Evolutionary conservation across 202 grass and related monocot species (phyloP), one percentile per base, ranked within the genome.

Genomic region (Zoysia matrella): DNA sequence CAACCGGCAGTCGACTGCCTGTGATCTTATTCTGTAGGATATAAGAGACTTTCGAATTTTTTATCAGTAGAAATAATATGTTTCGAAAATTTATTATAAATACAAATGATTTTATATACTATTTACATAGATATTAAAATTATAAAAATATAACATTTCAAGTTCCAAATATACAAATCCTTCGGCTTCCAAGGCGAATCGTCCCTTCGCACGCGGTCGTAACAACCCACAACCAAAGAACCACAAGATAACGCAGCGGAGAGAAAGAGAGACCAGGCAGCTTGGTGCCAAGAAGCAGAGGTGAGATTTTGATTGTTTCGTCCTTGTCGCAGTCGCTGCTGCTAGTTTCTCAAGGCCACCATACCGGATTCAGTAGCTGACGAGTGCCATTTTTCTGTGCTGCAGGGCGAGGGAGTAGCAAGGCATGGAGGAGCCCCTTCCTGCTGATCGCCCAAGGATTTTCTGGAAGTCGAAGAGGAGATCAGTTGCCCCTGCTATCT

Each of bases 401-500:
- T 83, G 69, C 39, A 82, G 78, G 30, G 30, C 30, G 15, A 49
- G 48, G 52, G 60, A 58, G 49, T 58, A 50, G 53, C 30, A 36
- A 36, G 30, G 46, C 71, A 95, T 93, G 90, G 87, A 93, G 66
- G 90, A 94, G 13, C 88, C 90, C 13, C 72, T 80, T 64, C 58
- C 86, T 13, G 90, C 76, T 75, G 90, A 92, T 43, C 89, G 90
- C 55, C 90, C 95, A 7, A 76, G 65, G 49, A 85, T 98, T 83
- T 95, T 93, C 76, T 98, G 92, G 92, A 95, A 95, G 57, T 95
- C 89, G 0, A 90, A 84, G 79, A 92, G 88, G 87, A 98, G 88
- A 87, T 86, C 95, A 93, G 95, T 92, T 97, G 50, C 63, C 73
- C 79, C 30, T 36, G n/a, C 42, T 36, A 69, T 53, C 36, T 7